These are phyloP conservation scores for Apiotrichum siamense DNA, from an alignment of 1,284 basidiomycete genomes.

Conservation along the genomic window DNA sequence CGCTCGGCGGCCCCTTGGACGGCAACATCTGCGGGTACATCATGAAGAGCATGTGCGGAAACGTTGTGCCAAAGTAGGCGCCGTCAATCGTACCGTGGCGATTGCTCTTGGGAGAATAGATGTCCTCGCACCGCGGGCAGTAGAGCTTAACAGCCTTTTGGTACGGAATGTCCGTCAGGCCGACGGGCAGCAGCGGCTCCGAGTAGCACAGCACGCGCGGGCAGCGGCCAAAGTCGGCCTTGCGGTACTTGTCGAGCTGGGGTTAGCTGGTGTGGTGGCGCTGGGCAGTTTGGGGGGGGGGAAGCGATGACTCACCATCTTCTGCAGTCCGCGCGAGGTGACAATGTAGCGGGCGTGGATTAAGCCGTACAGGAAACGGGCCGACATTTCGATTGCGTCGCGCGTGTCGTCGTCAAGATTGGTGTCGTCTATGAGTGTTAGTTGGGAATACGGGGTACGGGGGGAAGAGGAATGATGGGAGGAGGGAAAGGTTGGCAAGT, in stretches of 20 bases:
- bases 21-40: constrained; percentile 88
- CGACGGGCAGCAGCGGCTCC: constrained; percentile 90
- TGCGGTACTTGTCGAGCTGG: constrained; percentile 95
- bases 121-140: constrained; percentile 92
- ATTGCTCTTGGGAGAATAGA: constrained; percentile 90
- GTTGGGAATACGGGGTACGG: neutral
- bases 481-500: no score
- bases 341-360: constrained; percentile 97
- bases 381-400: constrained; percentile 71
- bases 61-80: constrained; percentile 93
- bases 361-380: constrained; percentile 83
- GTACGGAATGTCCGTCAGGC: constrained; percentile 86
- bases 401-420: constrained; percentile 50
- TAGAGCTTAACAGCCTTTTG: constrained; percentile 96
- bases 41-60: constrained; percentile 91
- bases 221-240: constrained; percentile 91
- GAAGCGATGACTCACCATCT: constrained; percentile 68
- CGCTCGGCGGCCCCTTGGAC: constrained; percentile 59
- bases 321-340: constrained; percentile 81
- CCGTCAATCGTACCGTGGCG: constrained; percentile 92
- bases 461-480: no score
- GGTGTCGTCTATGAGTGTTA: constrained; percentile 44
- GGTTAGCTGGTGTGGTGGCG: neutral
- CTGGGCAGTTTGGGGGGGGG: no score
- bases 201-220: constrained; percentile 87